Conservation (phyloP, 805 yeast genomes). For the Candida succiphila region DNA sequence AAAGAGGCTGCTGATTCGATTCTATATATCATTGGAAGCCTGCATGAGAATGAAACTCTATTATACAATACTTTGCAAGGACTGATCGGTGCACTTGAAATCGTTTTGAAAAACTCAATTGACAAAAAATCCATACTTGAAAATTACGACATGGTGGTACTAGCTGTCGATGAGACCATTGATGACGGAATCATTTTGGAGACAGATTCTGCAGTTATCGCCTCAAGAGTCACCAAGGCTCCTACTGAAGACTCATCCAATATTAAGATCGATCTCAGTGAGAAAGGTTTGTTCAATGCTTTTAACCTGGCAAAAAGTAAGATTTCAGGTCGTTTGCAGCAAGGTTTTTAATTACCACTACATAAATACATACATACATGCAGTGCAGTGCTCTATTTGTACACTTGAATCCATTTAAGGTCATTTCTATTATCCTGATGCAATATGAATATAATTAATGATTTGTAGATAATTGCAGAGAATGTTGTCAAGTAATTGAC, state of each 20-base stretch:
- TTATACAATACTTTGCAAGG: slow-evolving; percentile 69
- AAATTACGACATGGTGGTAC: slow-evolving; percentile 73
- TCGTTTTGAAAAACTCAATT: slow-evolving; percentile 56
- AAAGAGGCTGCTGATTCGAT: slow-evolving; percentile 74
- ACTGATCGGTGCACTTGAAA: slow-evolving; percentile 71
- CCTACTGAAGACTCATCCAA: slow-evolving; percentile 59
- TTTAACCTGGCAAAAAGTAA: slow-evolving; percentile 83
- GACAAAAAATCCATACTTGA: slow-evolving; percentile 76
- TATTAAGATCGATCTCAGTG: slow-evolving; percentile 55
- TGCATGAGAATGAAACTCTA: slow-evolving; percentile 80
- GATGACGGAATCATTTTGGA: slow-evolving; percentile 93
- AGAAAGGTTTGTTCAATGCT: slow-evolving; percentile 72
- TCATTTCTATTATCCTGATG: background rate
- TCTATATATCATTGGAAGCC: slow-evolving; percentile 59
- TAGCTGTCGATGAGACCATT: slow-evolving; percentile 84
- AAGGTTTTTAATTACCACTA: slow-evolving; percentile 19
- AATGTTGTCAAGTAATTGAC: background rate
- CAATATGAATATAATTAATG: background rate
- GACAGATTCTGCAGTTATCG: slow-evolving; percentile 78
- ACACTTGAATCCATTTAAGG: background rate
- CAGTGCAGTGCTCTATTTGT: background rate
- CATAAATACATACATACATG: background rate
- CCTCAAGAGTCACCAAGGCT: slow-evolving; percentile 83
- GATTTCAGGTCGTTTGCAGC: slow-evolving; percentile 28
- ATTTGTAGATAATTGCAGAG: background rate